Evolutionary conservation across 768 basidiomycete genomes (phyloP), one percentile per base, ranked within the genome.

Genomic region (Lactarius hatsudake): DNA sequence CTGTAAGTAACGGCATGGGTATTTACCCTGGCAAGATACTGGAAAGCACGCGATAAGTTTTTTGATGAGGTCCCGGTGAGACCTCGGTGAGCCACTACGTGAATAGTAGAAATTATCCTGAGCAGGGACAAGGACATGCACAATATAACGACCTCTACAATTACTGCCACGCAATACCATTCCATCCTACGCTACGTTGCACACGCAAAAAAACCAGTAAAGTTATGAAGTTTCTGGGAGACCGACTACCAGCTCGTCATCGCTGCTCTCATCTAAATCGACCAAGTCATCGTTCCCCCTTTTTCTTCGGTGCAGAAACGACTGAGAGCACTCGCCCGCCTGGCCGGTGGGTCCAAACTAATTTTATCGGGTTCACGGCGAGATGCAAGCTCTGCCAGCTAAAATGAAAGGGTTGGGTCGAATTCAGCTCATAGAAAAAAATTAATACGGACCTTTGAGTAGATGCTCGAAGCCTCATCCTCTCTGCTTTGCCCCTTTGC

Each of bases 251-350:
- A 69, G 48, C 40, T 43, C 59, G 7, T 63, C 67, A 23, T 63
- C 62, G 45, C 74, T 73, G 48, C 72, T 75, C 58, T 73, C 73
- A 36, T 76, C 75, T 53, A 77, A 63, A 62, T 74, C 71, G 4
- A 77, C 62, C 66, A 75, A 66, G 20, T 34, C 54, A 8, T 38
- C 12, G 2, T 65, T 65, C 54, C 26, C 71, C 70, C 0, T 57
- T 40, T 69, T 75, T 77, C 4, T 80, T 81, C 4, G 57, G 8
- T 73, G 74, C 45, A 78, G 79, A 18, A 76, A 88, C 86, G 8
- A 86, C 86, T 10, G 87, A 88, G n/a, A 83, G 84, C 62, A 88
- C 81, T 64, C 81, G 85, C 23, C 82, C 80, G 12, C 91, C 89
- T 20, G 87, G 86, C 59, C 83, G 78, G 5, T 87, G 87, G 17